A percentile compares a stretch with the other conserved stretches of the same genome.
Evolutionary conservation across 371 early-diverging fungal genomes (phyloP).

Genomic region (Mortierella sp.): DNA sequence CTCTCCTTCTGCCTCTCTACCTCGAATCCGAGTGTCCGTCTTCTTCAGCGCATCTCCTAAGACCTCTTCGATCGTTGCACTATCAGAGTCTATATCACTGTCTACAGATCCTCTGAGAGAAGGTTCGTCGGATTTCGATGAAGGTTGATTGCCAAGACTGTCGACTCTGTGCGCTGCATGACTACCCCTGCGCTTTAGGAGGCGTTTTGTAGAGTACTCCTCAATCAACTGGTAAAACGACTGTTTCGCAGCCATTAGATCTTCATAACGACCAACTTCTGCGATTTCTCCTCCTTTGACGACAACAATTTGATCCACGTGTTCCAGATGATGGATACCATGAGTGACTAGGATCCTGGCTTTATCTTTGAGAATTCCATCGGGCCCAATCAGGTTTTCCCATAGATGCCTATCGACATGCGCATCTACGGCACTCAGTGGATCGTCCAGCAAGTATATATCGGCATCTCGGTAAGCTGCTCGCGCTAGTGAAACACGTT

Average conservation of each 20-base stretch:
- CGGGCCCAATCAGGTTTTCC: conserved; percentile 61
- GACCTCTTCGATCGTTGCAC: conserved; percentile 14
- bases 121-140: background rate
- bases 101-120: background rate
- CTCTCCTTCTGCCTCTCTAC: conserved; percentile 16
- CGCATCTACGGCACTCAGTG: conserved; percentile 86
- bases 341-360: conserved; percentile 65
- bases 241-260: conserved; percentile 58
- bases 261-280: conserved; percentile 66
- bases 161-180: conserved; percentile 5
- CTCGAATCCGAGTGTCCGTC: background rate
- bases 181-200: conserved; percentile 23
- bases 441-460: conserved; percentile 78
- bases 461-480: conserved; percentile 65
- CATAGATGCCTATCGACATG: conserved; percentile 68
- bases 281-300: conserved; percentile 67
- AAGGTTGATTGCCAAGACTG: background rate
- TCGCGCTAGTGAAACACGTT: conserved; percentile 65
- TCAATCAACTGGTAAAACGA: conserved; percentile 62
- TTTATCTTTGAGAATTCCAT: conserved; percentile 71
- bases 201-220: conserved; percentile 42
- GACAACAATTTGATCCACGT: conserved; percentile 66
- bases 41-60: too few relatives aligned
- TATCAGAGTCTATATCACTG: conserved; percentile 7
- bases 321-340: conserved; percentile 56